Evolutionary conservation across 495 filamentous ascomycete genomes (phyloP).

Genomic region (Ramalina intermedia): DNA sequence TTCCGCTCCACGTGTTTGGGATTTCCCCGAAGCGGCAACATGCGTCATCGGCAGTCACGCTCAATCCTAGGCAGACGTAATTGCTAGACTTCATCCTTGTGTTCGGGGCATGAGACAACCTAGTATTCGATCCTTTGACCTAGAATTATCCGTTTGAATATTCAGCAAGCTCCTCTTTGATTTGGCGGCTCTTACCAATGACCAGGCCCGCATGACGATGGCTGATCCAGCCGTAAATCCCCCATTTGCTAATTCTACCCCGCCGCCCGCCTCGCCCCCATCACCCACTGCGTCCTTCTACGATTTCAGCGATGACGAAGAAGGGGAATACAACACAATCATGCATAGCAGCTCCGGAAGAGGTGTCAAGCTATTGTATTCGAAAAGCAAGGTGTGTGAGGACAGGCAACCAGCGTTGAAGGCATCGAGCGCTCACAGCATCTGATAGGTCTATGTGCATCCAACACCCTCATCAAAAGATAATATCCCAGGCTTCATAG

Average conservation of each 20-base stretch:
- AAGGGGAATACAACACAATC: slow-evolving; percentile 91
- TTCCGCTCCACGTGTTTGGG: no score
- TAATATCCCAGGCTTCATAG: slow-evolving; percentile 93
- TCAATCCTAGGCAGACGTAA: no score
- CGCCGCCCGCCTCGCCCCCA: slow-evolving; percentile 29
- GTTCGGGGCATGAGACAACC: no score
- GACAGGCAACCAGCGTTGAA: background rate
- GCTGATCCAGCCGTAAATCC: slow-evolving; percentile 12
- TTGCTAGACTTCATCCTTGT: no score
- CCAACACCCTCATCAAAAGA: slow-evolving; percentile 86
- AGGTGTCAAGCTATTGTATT: slow-evolving; percentile 90
- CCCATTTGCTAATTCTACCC: slow-evolving; percentile 1
- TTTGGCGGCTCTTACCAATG: background rate
- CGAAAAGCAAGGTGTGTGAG: slow-evolving; percentile 79
- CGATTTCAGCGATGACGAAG: slow-evolving; percentile 91
- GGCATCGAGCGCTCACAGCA: slow-evolving; percentile 15
- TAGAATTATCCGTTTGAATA: no score
- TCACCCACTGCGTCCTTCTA: slow-evolving; percentile 89
- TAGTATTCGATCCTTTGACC: no score
- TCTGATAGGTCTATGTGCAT: slow-evolving; percentile 78
- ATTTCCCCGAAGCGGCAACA: no score
- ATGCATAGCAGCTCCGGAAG: slow-evolving; percentile 63
- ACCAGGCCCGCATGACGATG: slow-evolving; percentile 7
- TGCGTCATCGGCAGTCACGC: no score
- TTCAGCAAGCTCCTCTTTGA: no score